These are phyloP conservation scores for Aspergillus pseudotamarii DNA, from an alignment of 2,329 filamentous ascomycete species.

Conservation along the genomic window DNA sequence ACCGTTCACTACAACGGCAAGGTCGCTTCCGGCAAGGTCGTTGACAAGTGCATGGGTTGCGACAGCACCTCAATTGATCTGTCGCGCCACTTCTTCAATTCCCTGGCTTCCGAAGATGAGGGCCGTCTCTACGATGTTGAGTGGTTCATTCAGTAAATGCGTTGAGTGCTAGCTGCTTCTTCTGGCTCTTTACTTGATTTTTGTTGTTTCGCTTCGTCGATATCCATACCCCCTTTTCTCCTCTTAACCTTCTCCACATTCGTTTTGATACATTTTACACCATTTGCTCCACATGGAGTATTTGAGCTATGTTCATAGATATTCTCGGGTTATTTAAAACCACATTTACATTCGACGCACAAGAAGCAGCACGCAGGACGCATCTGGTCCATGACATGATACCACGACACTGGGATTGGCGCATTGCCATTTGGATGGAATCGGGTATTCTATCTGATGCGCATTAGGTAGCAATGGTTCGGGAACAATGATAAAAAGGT, in stretches of 20 bases:
- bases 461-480: not conserved
- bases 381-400: constrained; percentile 4
- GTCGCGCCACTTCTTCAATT: constrained; percentile 58
- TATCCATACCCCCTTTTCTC: constrained; percentile 7
- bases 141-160: constrained; percentile 44
- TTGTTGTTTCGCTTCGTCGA: constrained; percentile 11
- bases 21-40: constrained; percentile 60
- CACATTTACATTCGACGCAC: constrained; percentile 1
- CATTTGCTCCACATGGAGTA: not conserved
- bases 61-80: constrained; percentile 60
- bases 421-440: not conserved
- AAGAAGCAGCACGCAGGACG: constrained; percentile 5
- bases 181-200: constrained; percentile 16
- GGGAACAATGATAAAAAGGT: not conserved
- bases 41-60: constrained; percentile 79
- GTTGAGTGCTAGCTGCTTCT: constrained; percentile 25
- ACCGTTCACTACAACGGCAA: constrained; percentile 65
- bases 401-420: not conserved
- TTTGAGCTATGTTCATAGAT: not conserved
- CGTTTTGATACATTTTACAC: constrained; percentile 3
- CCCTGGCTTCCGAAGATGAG: constrained; percentile 44
- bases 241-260: constrained; percentile 7
- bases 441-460: not conserved
- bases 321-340: constrained; percentile 11
- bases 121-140: constrained; percentile 48